These are phyloP conservation scores for Ramaria sp. DNA, from an alignment of 768 basidiomycete species.

Conservation along the genomic window DNA sequence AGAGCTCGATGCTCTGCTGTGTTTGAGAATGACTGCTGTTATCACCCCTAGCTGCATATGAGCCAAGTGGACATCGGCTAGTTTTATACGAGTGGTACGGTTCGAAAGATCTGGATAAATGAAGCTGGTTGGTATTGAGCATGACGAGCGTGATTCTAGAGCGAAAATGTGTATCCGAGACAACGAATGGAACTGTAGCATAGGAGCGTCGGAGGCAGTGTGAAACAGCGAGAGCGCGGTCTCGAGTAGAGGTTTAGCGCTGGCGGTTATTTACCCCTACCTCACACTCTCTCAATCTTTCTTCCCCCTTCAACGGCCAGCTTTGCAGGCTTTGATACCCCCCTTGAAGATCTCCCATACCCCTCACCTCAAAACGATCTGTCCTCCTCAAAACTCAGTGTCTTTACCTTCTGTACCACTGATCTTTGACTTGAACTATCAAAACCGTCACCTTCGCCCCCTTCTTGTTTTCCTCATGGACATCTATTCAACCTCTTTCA, in stretches of 20 bases:
- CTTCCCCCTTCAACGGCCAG: slow-evolving; percentile 5
- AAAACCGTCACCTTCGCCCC: slow-evolving; percentile 17
- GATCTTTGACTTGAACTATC: too few relatives aligned
- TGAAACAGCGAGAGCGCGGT: background rate
- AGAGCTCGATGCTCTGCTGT: too few relatives aligned
- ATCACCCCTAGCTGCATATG: too few relatives aligned
- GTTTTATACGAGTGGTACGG: too few relatives aligned
- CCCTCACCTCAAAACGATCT: slow-evolving; percentile 4
- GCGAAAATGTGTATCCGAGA: background rate
- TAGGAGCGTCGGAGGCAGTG: background rate
- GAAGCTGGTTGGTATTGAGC: too few relatives aligned
- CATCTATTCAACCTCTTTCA: slow-evolving; percentile 91
- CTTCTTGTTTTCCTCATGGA: slow-evolving; percentile 48
- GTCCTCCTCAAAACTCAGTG: slow-evolving; percentile 14
- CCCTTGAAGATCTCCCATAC: slow-evolving; percentile 17
- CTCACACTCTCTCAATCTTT: slow-evolving; percentile 1
- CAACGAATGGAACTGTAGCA: background rate
- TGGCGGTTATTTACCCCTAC: slow-evolving; percentile 3
- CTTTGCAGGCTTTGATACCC: slow-evolving; percentile 8
- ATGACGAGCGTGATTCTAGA: too few relatives aligned
- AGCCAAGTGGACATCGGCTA: too few relatives aligned
- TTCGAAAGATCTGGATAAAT: too few relatives aligned
- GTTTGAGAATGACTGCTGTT: too few relatives aligned
- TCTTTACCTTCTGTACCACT: slow-evolving; percentile 13
- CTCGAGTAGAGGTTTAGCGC: background rate